Conservation (phyloP, 2,329 filamentous ascomycete species). For the Fusarium duplospermum region DNA sequence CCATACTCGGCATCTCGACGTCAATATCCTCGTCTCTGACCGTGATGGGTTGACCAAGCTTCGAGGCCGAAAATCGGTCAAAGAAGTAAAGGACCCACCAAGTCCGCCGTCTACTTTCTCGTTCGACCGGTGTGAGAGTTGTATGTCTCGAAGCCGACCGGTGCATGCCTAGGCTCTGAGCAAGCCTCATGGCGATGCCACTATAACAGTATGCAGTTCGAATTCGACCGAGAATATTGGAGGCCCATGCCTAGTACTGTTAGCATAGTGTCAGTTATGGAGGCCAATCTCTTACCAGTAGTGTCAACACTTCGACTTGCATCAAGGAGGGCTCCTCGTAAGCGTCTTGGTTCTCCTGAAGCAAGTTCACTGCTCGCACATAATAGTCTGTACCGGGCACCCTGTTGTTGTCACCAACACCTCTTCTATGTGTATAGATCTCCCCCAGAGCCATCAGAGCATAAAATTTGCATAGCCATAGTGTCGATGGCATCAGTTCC, state of each 20-base stretch:
- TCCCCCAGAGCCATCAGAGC: slow-evolving; percentile 58
- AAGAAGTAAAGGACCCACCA: slow-evolving; percentile 52
- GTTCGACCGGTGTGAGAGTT: slow-evolving; percentile 35
- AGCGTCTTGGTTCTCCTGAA: slow-evolving; percentile 50
- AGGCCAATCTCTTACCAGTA: slow-evolving; percentile 8
- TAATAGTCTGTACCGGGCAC: slow-evolving; percentile 59
- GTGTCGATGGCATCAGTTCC: slow-evolving; percentile 40
- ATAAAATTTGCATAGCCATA: slow-evolving; percentile 58
- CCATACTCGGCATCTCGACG: slow-evolving; percentile 47
- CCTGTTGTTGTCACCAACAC: slow-evolving; percentile 35
- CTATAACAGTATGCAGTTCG: slow-evolving; percentile 49
- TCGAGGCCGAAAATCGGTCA: slow-evolving; percentile 48
- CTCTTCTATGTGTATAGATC: slow-evolving; percentile 55
- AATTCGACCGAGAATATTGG: slow-evolving; percentile 51
- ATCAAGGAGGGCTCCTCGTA: slow-evolving; percentile 57
- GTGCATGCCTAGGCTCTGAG: slow-evolving; percentile 57
- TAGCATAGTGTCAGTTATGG: not conserved
- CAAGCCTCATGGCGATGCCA: slow-evolving; percentile 52
- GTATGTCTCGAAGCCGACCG: slow-evolving; percentile 43
- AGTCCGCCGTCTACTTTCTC: slow-evolving; percentile 42
- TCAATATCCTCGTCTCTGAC: slow-evolving; percentile 49
- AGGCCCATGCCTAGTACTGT: slow-evolving; percentile 39
- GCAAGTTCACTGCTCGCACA: slow-evolving; percentile 52
- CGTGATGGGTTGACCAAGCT: slow-evolving; percentile 48
- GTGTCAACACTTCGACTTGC: slow-evolving; percentile 56